Evolutionary conservation across 257 asterid genomes (phyloP), one percentile per base, ranked within the genome.

Genomic region (Fraxinus pennsylvanica): DNA sequence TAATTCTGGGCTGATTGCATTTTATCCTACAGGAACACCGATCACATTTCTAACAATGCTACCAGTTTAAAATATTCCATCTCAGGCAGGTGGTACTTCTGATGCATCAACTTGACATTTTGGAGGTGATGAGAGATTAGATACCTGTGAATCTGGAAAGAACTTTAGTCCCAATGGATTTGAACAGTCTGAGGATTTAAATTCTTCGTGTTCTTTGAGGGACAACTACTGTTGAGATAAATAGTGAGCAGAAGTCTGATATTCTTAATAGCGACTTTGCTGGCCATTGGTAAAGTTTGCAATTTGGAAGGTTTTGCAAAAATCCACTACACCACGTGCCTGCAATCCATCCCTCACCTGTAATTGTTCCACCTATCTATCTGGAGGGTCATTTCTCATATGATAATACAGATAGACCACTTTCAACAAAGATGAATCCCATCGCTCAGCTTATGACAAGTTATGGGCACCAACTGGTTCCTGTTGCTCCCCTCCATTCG

Each of bases 1-100:
- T 79, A 85, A 86, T 79, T 90, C 98, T 54, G 96, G 90, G 76
- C 41, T 92, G 74, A 57, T 95, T 81, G 85, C 98, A 59, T 96
- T 96, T 82, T 92, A 90, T 75, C 98, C 97, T 43, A 90, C 98
- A 17, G 99, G 99, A 5, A 98, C 99, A 68, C 98, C 99, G 17
- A 89, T 96, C 81, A 98, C 98, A 5, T 96, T 93, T 80, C 75
- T 92, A 43, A 90, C 97, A n/a, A 93, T 96, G 97, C 94, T 96
- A 68, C 97, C 99, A 25, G 73, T 92, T 39, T 91, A 89, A 79
- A 89, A 92, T 81, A 73, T 86, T 54, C 88, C 97, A 71, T 91
- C 93, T 17, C 93, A 89, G 76, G 72, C 90, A 10, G 91, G 91
- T 39, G 91, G 91, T 30, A 78, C 85, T 73, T 84, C 96, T 66